A percentile compares a stretch with the other conserved stretches of the same genome.
phyloP scores from a whole-genome alignment of 768 basidiomycete species.

The Tylopilus sp. region DNA sequence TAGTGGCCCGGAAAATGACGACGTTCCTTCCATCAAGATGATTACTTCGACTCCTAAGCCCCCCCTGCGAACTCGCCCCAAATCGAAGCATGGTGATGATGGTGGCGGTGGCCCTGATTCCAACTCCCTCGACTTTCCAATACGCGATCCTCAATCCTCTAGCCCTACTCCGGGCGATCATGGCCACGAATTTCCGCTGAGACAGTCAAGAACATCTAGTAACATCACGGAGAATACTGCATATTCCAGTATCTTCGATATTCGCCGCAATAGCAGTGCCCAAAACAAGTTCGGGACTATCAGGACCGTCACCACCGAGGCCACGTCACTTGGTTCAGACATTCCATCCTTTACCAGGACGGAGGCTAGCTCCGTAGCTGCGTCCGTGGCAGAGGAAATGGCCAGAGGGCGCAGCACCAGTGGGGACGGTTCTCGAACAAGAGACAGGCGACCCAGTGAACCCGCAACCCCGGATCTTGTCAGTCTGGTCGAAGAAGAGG shows the following conservation, averaged over 20 bases:
- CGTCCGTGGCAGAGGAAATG: constrained; percentile 42
- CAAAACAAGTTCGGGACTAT: constrained; percentile 74
- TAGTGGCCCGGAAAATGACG: constrained; percentile 33
- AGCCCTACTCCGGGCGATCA: constrained; percentile 33
- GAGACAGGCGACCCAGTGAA: constrained; percentile 67
- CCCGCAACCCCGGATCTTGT: constrained; percentile 56
- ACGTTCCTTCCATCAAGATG: constrained; percentile 35
- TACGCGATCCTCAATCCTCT: constrained; percentile 35
- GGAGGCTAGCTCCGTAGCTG: constrained; percentile 59
- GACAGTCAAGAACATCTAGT: constrained; percentile 64
- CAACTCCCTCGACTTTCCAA: constrained; percentile 29
- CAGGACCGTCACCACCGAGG: constrained; percentile 77
- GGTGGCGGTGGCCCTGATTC: constrained; percentile 11
- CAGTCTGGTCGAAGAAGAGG: constrained; percentile 70
- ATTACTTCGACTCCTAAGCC: constrained; percentile 44
- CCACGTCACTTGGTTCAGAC: constrained; percentile 62
- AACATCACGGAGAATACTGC: constrained; percentile 51
- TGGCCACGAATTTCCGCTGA: constrained; percentile 34
- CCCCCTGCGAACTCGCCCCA: constrained; percentile 44
- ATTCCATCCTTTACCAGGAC: constrained; percentile 59
- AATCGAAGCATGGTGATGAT: constrained; percentile 14
- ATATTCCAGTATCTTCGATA: constrained; percentile 66
- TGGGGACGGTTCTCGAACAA: constrained; percentile 28
- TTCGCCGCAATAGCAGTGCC: constrained; percentile 38
- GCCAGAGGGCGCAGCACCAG: constrained; percentile 35